These are phyloP conservation scores for Lepidopterella palustris DNA, from an alignment of 495 filamentous ascomycete species.

Conservation along the genomic window DNA sequence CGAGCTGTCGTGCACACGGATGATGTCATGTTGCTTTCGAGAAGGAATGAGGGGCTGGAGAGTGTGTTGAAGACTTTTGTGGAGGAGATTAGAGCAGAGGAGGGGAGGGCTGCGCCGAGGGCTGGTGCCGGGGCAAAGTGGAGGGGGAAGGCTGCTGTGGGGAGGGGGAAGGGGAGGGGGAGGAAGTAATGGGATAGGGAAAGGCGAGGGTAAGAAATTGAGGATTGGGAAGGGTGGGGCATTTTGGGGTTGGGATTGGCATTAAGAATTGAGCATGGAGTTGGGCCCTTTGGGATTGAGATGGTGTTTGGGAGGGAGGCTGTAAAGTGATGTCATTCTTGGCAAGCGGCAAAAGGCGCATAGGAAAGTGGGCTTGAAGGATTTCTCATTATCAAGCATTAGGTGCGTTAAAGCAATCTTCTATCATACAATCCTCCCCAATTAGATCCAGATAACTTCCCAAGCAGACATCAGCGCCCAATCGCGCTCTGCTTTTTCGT, in stretches of 20 bases:
- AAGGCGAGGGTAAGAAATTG: conserved; percentile 10
- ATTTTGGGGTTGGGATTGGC: neutral
- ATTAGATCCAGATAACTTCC: neutral
- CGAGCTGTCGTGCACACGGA: conserved; percentile 72
- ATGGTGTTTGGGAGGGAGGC: neutral
- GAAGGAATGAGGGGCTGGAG: conserved; percentile 77
- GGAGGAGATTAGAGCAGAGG: conserved; percentile 28
- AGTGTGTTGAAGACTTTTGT: conserved; percentile 25
- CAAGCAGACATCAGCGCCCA: neutral
- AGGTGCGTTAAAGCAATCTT: neutral
- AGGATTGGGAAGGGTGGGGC: neutral
- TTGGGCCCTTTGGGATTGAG: no score
- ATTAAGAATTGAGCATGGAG: neutral
- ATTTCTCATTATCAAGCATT: neutral
- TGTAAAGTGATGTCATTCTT: neutral
- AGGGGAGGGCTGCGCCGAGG: conserved; percentile 8
- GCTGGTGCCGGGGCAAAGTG: conserved; percentile 5
- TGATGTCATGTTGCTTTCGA: conserved; percentile 79
- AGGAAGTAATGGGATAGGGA: neutral
- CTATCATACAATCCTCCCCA: neutral
- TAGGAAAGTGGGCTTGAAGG: no score
- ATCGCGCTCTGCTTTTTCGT: neutral
- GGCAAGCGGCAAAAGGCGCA: no score
- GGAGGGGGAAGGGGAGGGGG: conserved; percentile 18
- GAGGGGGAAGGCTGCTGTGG: neutral